Evolutionary conservation across 2,329 filamentous ascomycete genomes (phyloP), one percentile per base, ranked within the genome.

Genomic region (Epichloe elymi): DNA sequence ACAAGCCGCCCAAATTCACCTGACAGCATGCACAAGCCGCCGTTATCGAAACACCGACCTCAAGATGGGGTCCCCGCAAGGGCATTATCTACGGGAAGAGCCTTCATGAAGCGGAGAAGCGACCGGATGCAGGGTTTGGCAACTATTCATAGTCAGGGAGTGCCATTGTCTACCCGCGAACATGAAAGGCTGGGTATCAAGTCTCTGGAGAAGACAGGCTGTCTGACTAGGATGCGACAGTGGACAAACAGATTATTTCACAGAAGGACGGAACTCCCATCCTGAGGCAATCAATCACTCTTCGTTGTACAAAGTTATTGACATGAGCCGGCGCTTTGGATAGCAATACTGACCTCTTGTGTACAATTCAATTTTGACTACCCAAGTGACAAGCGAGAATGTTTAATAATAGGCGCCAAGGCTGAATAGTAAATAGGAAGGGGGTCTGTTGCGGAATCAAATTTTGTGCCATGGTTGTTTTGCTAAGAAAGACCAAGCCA

Each of bases 51-150:
- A 30, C 35, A 17, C 14, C 54, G 23, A 30, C 36, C 2, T 26
- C 42, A 19, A 35, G 38, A 17, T 41, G 47, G 26, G 42, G 37
- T 54, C 14, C 57, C 60, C 7, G 51, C 46, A 30, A 55, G 60
- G 37, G 53, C 58, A 23, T 51, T 59, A 33, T 63, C 61, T 19
- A 58, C 59, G 8, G 60, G 60, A 11, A 55, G 58, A 43, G 54
- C 57, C 5, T 62, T 61, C 35, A 59, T 62, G 59, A 57, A 55
- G 48, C 58, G 55, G 23, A 56, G 59, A 23, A 55, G 50, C 35
- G 39, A 48, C 14, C 53, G 51, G 45, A 50, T 46, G 30, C 51
- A 56, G 20, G 49, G 20, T 17, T n/a, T 52, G 26, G 33, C 19
- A 45, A 38, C 47, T 46, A 41, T 44, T 20, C 30, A 52, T 19